Conservation (phyloP, 2,329 filamentous ascomycete species). For the Atkinsonella texensis region DNA sequence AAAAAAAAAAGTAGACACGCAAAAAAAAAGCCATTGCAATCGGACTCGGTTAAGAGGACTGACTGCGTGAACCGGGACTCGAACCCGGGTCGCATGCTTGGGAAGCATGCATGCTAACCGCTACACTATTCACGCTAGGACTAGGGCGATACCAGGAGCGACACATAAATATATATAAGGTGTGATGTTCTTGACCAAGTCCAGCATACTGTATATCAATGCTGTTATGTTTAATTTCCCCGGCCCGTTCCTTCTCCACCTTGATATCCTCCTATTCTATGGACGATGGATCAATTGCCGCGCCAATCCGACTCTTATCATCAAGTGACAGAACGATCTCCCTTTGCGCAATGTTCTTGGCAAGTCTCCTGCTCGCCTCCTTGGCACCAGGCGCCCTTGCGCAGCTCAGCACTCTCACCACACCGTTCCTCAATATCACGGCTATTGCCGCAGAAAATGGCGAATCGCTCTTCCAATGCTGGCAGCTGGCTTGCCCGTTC, state of each 20-base stretch:
- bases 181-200: too few relatives aligned
- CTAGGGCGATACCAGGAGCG: constrained; percentile 7
- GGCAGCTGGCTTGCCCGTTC: constrained; percentile 21
- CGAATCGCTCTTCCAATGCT: constrained; percentile 32
- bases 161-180: background rate
- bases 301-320: too few relatives aligned
- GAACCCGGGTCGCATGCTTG: constrained; percentile 25
- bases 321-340: too few relatives aligned
- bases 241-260: too few relatives aligned
- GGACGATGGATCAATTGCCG: too few relatives aligned
- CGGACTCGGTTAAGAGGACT: too few relatives aligned
- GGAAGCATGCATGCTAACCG: constrained; percentile 28
- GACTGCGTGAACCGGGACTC: constrained; percentile 21
- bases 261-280: too few relatives aligned
- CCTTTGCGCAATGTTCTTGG: background rate
- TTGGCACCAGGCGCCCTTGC: background rate
- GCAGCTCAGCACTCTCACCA: constrained; percentile 2
- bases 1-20: background rate
- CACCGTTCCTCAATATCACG: constrained; percentile 26
- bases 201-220: too few relatives aligned
- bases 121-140: constrained; percentile 22
- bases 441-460: constrained; percentile 24
- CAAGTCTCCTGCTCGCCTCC: background rate
- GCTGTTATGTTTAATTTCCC: too few relatives aligned
- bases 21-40: background rate